phyloP scores from a whole-genome alignment of 176 grass and related monocot genomes.

The Lolium multiflorum region DNA sequence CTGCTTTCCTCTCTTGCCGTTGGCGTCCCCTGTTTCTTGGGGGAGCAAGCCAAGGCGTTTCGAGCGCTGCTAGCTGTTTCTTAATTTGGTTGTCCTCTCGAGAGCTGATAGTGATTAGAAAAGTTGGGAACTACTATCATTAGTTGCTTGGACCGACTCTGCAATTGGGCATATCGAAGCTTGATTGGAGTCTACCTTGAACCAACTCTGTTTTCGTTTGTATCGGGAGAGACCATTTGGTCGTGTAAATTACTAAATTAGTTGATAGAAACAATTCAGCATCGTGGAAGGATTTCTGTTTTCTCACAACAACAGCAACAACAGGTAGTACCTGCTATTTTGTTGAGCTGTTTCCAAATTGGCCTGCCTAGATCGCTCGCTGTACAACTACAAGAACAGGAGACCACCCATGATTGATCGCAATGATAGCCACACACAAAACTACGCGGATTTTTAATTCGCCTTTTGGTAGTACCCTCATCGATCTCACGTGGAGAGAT shows the following conservation, averaged over 20 bases:
- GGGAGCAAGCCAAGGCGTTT: background rate
- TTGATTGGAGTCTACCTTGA: slow-evolving; percentile 12
- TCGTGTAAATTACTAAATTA: slow-evolving; percentile 1
- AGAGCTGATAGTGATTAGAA: slow-evolving; percentile 30
- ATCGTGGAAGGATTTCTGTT: slow-evolving; percentile 37
- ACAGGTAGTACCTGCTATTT: no score
- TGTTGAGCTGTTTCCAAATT: background rate
- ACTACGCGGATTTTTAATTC: slow-evolving; percentile 47
- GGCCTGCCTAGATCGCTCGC: background rate
- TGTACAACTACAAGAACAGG: slow-evolving; percentile 28
- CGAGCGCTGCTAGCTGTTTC: background rate
- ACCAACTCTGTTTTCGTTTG: no score
- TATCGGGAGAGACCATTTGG: background rate
- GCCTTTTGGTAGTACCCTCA: slow-evolving; percentile 26
- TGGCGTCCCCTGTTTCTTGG: background rate
- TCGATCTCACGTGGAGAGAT: slow-evolving; percentile 60
- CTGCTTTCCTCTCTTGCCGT: no score
- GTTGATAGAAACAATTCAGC: slow-evolving; percentile 33
- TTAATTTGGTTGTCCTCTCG: slow-evolving; percentile 29
- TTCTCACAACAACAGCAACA: background rate
- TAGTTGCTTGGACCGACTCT: slow-evolving; percentile 30
- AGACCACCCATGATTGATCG: background rate
- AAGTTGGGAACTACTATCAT: slow-evolving; percentile 17
- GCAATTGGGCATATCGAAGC: slow-evolving; percentile 7
- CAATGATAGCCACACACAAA: slow-evolving; percentile 51